phyloP scores from a whole-genome alignment of 2,329 filamentous ascomycete genomes.

The Pseudocercospora macadamiae region DNA sequence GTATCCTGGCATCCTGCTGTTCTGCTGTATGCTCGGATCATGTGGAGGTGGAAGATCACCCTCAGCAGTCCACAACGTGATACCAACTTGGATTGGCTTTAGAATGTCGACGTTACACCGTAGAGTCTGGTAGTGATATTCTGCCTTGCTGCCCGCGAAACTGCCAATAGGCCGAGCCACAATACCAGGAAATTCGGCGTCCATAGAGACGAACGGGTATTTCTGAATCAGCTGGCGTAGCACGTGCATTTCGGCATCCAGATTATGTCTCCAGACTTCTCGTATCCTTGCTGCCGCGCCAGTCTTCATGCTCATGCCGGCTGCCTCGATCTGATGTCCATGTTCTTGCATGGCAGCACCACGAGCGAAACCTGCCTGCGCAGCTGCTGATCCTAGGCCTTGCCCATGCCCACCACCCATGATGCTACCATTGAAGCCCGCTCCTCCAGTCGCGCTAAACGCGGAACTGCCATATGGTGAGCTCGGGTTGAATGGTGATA shows the following conservation, averaged over 20 bases:
- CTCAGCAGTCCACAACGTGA: conserved; percentile 89
- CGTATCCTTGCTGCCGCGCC: conserved; percentile 78
- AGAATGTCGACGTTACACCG: conserved; percentile 96
- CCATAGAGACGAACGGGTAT: conserved; percentile 97
- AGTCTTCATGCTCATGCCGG: conserved; percentile 53
- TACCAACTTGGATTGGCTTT: conserved; percentile 95
- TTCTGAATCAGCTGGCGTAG: conserved; percentile 82
- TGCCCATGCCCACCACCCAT: conserved; percentile 49
- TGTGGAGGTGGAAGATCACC: conserved; percentile 81
- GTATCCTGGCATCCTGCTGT: conserved; percentile 46
- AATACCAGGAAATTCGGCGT: conserved; percentile 98
- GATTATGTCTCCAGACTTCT: conserved; percentile 92
- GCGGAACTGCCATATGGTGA: conserved; percentile 34
- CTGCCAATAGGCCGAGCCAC: conserved; percentile 93
- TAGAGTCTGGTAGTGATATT: conserved; percentile 98
- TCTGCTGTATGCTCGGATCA: conserved; percentile 46
- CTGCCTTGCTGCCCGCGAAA: conserved; percentile 84
- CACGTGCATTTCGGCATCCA: conserved; percentile 86
- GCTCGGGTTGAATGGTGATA: conserved; percentile 40
- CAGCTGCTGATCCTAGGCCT: conserved; percentile 82
- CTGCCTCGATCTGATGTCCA: conserved; percentile 34
- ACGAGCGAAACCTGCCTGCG: conserved; percentile 83
- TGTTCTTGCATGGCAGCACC: conserved; percentile 61
- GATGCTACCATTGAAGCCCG: conserved; percentile 35
- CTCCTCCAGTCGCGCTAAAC: conserved; percentile 34